Percentiles rank a stretch among this genome's conserved stretches.
Conservation (phyloP, 352 stramenopile species). For the Phytopythium chamaehyphon region DNA sequence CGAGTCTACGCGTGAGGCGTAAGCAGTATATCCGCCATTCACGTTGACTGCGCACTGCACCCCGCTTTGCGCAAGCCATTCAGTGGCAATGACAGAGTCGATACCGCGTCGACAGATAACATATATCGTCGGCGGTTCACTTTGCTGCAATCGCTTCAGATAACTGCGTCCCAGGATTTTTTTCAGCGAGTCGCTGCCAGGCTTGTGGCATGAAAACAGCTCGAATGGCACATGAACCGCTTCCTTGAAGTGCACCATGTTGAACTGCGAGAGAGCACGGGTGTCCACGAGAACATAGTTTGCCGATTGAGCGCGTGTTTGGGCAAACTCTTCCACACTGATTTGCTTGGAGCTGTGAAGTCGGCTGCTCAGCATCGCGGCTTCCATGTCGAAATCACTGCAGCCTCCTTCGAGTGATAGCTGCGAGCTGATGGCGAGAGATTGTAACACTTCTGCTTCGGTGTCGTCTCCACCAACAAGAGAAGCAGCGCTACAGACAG, state of each 20-base stretch:
- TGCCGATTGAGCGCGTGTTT: slow-evolving; percentile 5
- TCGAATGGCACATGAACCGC: slow-evolving; percentile 62
- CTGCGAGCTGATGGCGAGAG: slow-evolving; percentile 1
- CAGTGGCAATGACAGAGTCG: slow-evolving; percentile 55
- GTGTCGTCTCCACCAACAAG: background rate
- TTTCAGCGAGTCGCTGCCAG: slow-evolving; percentile 8
- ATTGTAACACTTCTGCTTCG: background rate
- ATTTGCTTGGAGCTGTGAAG: slow-evolving; percentile 22
- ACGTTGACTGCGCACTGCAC: slow-evolving; percentile 51
- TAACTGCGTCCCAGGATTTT: slow-evolving; percentile 7
- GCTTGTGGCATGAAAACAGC: slow-evolving; percentile 30
- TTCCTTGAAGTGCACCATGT: slow-evolving; percentile 73
- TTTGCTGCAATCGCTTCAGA: too few species aligned
- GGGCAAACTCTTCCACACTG: slow-evolving; percentile 30
- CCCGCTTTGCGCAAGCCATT: slow-evolving; percentile 47
- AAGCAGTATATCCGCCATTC: slow-evolving; percentile 68
- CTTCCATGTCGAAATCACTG: slow-evolving; percentile 13
- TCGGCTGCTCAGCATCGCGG: background rate
- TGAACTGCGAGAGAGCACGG: slow-evolving; percentile 48
- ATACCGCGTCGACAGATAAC: slow-evolving; percentile 82
- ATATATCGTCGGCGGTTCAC: slow-evolving; percentile 14
- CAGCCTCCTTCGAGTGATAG: slow-evolving; percentile 16
- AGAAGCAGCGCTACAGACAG: slow-evolving; percentile 17
- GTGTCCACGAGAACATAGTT: slow-evolving; percentile 64
- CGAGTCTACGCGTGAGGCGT: slow-evolving; percentile 39